These are phyloP conservation scores for Graphiopsis chlorocephala DNA, from an alignment of 2,329 filamentous ascomycete genomes.

Conservation along the genomic window DNA sequence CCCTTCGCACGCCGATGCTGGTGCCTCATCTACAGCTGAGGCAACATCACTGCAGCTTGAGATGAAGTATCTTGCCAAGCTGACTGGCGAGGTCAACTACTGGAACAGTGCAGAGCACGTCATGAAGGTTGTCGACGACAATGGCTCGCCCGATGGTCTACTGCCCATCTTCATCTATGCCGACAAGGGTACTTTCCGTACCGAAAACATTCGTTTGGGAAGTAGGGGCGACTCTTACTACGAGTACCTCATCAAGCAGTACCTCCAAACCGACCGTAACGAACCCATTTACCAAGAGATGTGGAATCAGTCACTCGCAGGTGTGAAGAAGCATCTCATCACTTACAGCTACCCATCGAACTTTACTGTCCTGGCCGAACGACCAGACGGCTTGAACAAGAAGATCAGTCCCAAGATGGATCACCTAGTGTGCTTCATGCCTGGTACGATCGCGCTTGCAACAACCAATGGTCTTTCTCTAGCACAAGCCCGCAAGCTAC, in stretches of 20 bases:
- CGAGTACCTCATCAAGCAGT: slow-evolving; percentile 98
- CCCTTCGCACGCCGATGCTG: slow-evolving; percentile 76
- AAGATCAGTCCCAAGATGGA: slow-evolving; percentile 88
- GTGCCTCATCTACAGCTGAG: slow-evolving; percentile 91
- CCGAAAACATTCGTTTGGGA: slow-evolving; percentile 83
- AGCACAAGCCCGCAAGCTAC: slow-evolving; percentile 67
- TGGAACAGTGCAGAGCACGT: slow-evolving; percentile 91
- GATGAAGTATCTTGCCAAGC: slow-evolving; percentile 92
- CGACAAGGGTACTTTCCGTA: slow-evolving; percentile 72
- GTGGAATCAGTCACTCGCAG: slow-evolving; percentile 83
- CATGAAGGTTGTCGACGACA: slow-evolving; percentile 85
- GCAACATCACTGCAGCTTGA: slow-evolving; percentile 90
- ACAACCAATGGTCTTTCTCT: slow-evolving; percentile 77
- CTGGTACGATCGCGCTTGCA: slow-evolving; percentile 87
- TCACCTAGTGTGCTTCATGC: slow-evolving; percentile 95
- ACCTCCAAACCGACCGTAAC: slow-evolving; percentile 83
- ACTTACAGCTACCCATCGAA: slow-evolving; percentile 79
- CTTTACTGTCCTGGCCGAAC: slow-evolving; percentile 87
- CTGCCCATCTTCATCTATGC: slow-evolving; percentile 90
- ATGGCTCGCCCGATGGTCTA: slow-evolving; percentile 74
- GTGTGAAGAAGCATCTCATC: slow-evolving; percentile 86
- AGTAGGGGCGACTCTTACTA: slow-evolving; percentile 97
- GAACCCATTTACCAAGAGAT: slow-evolving; percentile 85
- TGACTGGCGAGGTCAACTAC: slow-evolving; percentile 88
- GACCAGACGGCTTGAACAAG: slow-evolving; percentile 67